These are phyloP conservation scores for Deuterostichococcus epilithicus DNA, from an alignment of 139 green algal genomes.

Conservation along the genomic window DNA sequence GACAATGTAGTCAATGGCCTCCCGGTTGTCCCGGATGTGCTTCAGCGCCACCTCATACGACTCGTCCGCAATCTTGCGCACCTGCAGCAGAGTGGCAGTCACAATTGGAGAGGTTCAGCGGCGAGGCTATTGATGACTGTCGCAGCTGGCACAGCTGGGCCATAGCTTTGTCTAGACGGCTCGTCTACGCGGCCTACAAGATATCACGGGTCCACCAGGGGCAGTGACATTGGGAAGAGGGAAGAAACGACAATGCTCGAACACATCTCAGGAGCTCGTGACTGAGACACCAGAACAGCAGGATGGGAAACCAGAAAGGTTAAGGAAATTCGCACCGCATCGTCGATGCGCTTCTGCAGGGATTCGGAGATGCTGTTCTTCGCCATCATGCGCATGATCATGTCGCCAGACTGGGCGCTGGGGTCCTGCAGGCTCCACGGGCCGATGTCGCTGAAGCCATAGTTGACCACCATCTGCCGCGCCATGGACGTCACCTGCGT, in stretches of 20 bases:
- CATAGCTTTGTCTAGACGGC: too few species aligned
- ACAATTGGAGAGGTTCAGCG: too few species aligned
- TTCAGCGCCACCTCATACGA: conserved; percentile 70
- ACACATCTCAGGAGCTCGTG: too few species aligned
- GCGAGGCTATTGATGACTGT: too few species aligned
- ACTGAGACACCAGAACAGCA: too few species aligned
- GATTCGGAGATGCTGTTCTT: conserved; percentile 95
- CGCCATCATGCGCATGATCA: conserved; percentile 99
- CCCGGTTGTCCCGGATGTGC: conserved; percentile 84
- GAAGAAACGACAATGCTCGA: too few species aligned
- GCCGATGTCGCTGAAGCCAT: conserved; percentile 97
- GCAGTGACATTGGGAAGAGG: too few species aligned
- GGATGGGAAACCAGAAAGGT: too few species aligned
- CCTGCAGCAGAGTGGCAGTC: conserved; percentile 24
- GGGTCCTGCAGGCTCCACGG: conserved; percentile 93
- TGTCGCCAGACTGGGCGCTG: conserved; percentile 70
- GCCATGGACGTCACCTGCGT: conserved; percentile 82
- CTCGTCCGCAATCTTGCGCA: conserved; percentile 82
- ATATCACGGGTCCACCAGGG: too few species aligned
- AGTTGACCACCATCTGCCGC: conserved; percentile 97
- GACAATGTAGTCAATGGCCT: conserved; percentile 90
- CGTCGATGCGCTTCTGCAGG: conserved; percentile 91
- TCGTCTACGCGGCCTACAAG: too few species aligned
- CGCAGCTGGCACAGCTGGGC: too few species aligned
- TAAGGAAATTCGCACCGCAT: conserved; percentile 15